These are phyloP conservation scores for Talaromyces verruculosus DNA, from an alignment of 2,329 filamentous ascomycete species.

Conservation along the genomic window DNA sequence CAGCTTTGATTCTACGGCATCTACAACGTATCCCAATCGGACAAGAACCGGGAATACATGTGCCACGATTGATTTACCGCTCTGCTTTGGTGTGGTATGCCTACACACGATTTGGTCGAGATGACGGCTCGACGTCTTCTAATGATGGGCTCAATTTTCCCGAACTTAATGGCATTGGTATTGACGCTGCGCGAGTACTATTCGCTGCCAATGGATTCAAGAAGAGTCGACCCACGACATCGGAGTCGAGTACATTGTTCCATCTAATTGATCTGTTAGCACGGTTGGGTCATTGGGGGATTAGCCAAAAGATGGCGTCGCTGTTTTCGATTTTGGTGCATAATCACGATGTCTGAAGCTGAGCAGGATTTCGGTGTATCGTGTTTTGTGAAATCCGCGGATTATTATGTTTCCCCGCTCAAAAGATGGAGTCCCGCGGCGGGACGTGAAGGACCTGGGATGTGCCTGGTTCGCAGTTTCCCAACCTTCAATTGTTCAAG, in stretches of 20 bases:
- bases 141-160: not conserved
- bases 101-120: constrained; percentile 22
- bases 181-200: constrained; percentile 6
- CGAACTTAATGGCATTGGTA: not conserved
- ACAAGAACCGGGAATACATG: constrained; percentile 29
- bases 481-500: not conserved
- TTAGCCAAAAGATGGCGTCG: constrained; percentile 16
- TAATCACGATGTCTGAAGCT: not conserved
- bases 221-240: constrained; percentile 7
- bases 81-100: constrained; percentile 29
- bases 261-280: constrained; percentile 10
- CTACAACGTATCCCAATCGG: constrained; percentile 27
- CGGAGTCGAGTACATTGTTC: constrained; percentile 14
- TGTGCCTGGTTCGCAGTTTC: not conserved
- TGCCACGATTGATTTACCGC: constrained; percentile 28
- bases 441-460: not conserved
- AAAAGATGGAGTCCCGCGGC: not conserved
- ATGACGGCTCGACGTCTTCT: not conserved
- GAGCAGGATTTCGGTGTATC: not conserved
- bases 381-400: not conserved
- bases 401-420: not conserved
- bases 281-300: constrained; percentile 15
- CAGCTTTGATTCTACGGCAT: constrained; percentile 26
- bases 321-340: constrained; percentile 10
- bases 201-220: constrained; percentile 17